These are phyloP conservation scores for Fusarium coffeatum DNA, from an alignment of 2,329 filamentous ascomycete genomes.

Conservation along the genomic window DNA sequence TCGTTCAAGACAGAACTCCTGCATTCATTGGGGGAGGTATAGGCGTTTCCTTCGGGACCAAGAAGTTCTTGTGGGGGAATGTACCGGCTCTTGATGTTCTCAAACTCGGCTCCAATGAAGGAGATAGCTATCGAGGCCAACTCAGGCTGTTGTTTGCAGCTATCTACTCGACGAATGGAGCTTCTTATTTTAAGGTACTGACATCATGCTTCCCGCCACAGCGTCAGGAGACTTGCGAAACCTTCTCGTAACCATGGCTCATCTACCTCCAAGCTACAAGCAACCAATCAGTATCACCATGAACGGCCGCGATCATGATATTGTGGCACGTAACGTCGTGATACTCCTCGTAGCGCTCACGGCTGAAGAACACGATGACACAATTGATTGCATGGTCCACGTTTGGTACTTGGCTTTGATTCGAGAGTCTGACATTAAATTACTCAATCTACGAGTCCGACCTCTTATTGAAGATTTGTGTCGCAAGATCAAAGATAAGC, in stretches of 20 bases:
- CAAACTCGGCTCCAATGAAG: slow-evolving; percentile 15
- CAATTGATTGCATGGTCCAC: slow-evolving; percentile 15
- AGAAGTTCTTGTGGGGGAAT: slow-evolving; percentile 16
- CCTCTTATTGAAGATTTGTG: neutral
- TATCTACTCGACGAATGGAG: neutral
- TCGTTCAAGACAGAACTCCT: neutral
- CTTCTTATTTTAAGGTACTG: neutral
- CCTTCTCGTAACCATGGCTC: slow-evolving; percentile 10
- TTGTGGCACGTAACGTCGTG: slow-evolving; percentile 21
- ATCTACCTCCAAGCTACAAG: neutral
- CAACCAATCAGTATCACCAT: neutral
- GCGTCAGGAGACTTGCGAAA: slow-evolving; percentile 25
- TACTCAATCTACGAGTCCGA: neutral
- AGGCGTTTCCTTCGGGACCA: neutral
- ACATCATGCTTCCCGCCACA: neutral
- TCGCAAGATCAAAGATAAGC: neutral
- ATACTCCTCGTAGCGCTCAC: slow-evolving; percentile 9
- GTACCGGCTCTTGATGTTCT: slow-evolving; percentile 24
- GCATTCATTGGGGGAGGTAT: neutral
- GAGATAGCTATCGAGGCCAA: neutral
- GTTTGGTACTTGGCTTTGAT: slow-evolving; percentile 25
- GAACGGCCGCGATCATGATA: slow-evolving; percentile 18
- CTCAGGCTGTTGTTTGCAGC: slow-evolving; percentile 22
- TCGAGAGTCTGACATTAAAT: neutral
- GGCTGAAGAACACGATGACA: neutral